These are phyloP conservation scores for Leishmania braziliensis DNA, from an alignment of 208 protist species.

Conservation along the genomic window DNA sequence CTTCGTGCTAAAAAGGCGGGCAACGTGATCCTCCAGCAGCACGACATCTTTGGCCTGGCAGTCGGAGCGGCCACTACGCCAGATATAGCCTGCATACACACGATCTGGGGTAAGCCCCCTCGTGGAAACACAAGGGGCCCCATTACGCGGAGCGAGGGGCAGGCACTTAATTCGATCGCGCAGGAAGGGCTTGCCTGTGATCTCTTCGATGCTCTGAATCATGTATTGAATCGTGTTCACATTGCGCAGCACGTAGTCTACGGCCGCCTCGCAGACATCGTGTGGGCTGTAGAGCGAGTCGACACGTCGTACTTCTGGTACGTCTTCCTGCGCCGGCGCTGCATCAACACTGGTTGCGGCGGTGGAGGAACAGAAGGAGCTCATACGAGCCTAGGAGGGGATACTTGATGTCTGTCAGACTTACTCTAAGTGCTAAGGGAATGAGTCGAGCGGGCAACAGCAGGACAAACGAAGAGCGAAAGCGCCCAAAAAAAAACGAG, in stretches of 20 bases:
- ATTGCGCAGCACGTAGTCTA: conserved; percentile 68
- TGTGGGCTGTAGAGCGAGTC: conserved; percentile 34
- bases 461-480: neutral
- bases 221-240: conserved; percentile 89
- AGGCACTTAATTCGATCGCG: conserved; percentile 86
- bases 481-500: neutral
- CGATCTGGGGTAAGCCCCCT: conserved; percentile 26
- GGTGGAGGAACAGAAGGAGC: neutral
- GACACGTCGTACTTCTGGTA: neutral
- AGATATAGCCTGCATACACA: conserved; percentile 79
- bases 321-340: neutral
- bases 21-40: conserved; percentile 64
- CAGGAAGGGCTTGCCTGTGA: conserved; percentile 51
- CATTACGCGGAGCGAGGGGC: conserved; percentile 8
- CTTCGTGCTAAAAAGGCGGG: conserved; percentile 24
- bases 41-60: conserved; percentile 78
- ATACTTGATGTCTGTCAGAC: neutral
- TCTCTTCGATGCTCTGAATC: conserved; percentile 74
- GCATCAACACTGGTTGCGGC: neutral
- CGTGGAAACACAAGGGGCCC: neutral
- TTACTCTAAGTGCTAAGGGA: neutral
- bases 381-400: neutral
- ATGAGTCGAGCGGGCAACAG: neutral
- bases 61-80: conserved; percentile 56
- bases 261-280: conserved; percentile 66